Evolutionary conservation across 768 basidiomycete species (phyloP).

Genomic region (Lactarius sp.): DNA sequence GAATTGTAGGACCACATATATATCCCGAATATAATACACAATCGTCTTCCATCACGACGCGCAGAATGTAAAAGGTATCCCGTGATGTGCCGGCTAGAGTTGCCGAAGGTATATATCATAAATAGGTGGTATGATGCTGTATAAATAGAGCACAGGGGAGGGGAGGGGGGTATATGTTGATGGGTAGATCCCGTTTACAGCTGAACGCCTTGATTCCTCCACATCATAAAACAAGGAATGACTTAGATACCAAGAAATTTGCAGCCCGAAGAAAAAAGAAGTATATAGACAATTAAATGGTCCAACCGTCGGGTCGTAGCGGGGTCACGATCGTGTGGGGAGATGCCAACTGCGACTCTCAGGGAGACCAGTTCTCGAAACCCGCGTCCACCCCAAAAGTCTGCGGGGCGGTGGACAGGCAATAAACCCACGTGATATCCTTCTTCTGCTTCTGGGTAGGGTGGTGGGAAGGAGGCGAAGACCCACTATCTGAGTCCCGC

Average conservation of each 20-base stretch:
- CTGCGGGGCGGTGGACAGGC: neutral
- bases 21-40: conserved; percentile 4
- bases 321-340: neutral
- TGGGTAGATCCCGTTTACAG: neutral
- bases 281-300: neutral
- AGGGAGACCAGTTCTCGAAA: neutral
- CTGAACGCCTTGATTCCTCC: neutral
- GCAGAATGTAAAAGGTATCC: neutral
- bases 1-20: neutral
- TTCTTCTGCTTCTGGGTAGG: neutral
- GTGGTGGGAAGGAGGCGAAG: neutral
- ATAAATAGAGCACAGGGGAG: conserved; percentile 14
- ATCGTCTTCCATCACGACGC: neutral
- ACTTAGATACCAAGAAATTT: neutral
- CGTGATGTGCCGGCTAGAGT: neutral
- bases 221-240: neutral
- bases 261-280: neutral
- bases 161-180: neutral
- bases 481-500: conserved; percentile 27
- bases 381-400: neutral
- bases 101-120: neutral
- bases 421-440: neutral
- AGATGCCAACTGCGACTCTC: neutral
- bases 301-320: neutral
- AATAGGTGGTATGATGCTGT: neutral